Conservation (phyloP, 306 rosid species). For the Begonia loranthoides region DNA sequence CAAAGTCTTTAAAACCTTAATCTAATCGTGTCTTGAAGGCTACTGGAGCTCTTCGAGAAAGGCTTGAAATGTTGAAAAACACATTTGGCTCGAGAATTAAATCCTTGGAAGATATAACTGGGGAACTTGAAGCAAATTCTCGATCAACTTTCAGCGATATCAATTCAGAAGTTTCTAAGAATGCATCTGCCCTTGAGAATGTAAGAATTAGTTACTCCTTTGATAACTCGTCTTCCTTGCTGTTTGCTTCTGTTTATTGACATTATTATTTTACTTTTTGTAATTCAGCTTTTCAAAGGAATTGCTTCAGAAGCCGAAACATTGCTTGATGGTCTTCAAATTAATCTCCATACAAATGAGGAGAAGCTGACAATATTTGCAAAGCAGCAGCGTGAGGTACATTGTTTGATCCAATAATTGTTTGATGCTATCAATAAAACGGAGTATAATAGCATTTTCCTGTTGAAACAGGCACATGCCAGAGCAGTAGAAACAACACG, state of each 20-base stretch:
- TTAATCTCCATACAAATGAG: constrained; percentile 81
- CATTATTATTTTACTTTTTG: constrained; percentile 1
- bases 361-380: constrained; percentile 77
- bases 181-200: constrained; percentile 78
- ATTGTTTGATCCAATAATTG: constrained; percentile 1
- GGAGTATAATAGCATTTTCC: too few species aligned
- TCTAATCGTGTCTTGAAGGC: constrained; percentile 38
- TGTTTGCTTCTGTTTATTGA: constrained; percentile 16
- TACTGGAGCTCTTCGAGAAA: constrained; percentile 68
- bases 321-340: constrained; percentile 72
- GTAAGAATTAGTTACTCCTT: constrained; percentile 29
- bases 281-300: constrained; percentile 80
- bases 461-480: constrained; percentile 55
- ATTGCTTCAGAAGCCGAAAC: constrained; percentile 90
- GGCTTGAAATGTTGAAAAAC: constrained; percentile 59
- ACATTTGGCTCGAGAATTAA: constrained; percentile 78
- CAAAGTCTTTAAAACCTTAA: neutral
- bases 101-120: constrained; percentile 64
- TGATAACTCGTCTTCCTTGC: neutral
- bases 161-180: constrained; percentile 85
- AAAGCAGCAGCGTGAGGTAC: constrained; percentile 80
- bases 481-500: constrained; percentile 91
- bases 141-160: constrained; percentile 66
- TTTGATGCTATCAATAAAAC: too few species aligned
- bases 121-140: constrained; percentile 74